Conservation (phyloP, 148 eudicot species). For the Suaeda aralocaspica region DNA sequence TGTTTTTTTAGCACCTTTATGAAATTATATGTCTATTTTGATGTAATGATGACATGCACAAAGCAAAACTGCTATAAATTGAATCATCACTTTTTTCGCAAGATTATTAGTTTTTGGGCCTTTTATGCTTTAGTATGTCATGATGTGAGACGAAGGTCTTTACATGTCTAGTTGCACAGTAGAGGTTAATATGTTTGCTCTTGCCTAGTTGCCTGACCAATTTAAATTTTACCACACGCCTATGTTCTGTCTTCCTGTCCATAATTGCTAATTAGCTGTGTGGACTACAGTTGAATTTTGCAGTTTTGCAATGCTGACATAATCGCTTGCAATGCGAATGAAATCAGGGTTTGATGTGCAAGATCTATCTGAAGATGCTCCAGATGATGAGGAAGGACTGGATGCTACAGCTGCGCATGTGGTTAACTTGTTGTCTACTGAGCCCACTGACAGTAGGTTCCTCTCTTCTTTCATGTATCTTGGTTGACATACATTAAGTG, state of each 20-base stretch:
- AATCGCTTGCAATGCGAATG: slow-evolving; percentile 11
- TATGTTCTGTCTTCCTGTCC: neutral
- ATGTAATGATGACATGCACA: neutral
- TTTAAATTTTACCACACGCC: neutral
- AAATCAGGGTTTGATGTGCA: slow-evolving; percentile 82
- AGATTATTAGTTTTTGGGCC: neutral
- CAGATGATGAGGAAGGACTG: slow-evolving; percentile 76
- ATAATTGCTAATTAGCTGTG: neutral
- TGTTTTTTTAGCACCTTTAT: neutral
- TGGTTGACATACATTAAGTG: neutral
- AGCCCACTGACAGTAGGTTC: slow-evolving; percentile 80
- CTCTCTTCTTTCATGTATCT: slow-evolving; percentile 11
- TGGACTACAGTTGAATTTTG: slow-evolving; percentile 13
- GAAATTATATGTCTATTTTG: neutral
- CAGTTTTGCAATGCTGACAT: slow-evolving; percentile 16
- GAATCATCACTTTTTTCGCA: neutral
- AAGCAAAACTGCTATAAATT: neutral
- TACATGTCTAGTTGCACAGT: neutral
- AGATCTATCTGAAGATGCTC: slow-evolving; percentile 74
- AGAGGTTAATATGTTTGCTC: neutral
- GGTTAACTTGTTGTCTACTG: slow-evolving; percentile 87
- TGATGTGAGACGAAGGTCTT: neutral
- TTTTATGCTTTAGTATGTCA: neutral
- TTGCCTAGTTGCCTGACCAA: neutral
- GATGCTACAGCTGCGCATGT: slow-evolving; percentile 94